Percentiles rank a stretch among this genome's conserved stretches.
phyloP scores from a whole-genome alignment of 225 moss, liverwort and hornwort genomes.

The Sphagnum contortum region DNA sequence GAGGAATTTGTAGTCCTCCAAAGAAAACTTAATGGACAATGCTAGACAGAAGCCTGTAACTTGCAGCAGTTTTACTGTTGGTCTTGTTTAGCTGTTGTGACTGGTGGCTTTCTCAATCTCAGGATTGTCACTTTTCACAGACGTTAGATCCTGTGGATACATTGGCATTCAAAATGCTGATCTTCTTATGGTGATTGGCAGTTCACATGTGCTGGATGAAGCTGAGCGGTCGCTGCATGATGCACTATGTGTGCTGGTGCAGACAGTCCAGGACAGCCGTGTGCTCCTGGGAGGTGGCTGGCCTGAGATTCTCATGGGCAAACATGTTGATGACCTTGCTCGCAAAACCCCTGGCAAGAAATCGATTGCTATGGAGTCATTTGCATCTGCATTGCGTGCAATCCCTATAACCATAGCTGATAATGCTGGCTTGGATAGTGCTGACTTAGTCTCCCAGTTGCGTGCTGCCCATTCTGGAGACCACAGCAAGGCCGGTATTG shows the following conservation, averaged over 20 bases:
- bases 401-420: slow-evolving; percentile 90
- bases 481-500: slow-evolving; percentile 69
- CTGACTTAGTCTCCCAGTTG: slow-evolving; percentile 80
- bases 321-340: slow-evolving; percentile 83
- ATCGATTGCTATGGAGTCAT: slow-evolving; percentile 83
- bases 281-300: slow-evolving; percentile 98
- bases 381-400: slow-evolving; percentile 72
- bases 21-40: too few species aligned
- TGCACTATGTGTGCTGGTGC: slow-evolving; percentile 83
- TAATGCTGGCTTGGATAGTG: slow-evolving; percentile 93
- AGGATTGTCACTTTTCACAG: too few species aligned
- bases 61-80: too few species aligned
- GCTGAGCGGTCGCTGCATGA: slow-evolving; percentile 95
- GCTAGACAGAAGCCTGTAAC: too few species aligned
- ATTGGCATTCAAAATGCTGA: too few species aligned
- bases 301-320: slow-evolving; percentile 94
- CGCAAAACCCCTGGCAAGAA: slow-evolving; percentile 89
- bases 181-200: slow-evolving; percentile 15
- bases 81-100: too few species aligned
- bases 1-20: too few species aligned
- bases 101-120: too few species aligned
- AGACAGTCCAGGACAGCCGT: slow-evolving; percentile 85
- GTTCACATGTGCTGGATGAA: slow-evolving; percentile 83
- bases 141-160: too few species aligned
- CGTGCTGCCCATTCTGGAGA: slow-evolving; percentile 76